Evolutionary conservation across 345 rosid genomes (phyloP).

Genomic region (Acer yangbiense): DNA sequence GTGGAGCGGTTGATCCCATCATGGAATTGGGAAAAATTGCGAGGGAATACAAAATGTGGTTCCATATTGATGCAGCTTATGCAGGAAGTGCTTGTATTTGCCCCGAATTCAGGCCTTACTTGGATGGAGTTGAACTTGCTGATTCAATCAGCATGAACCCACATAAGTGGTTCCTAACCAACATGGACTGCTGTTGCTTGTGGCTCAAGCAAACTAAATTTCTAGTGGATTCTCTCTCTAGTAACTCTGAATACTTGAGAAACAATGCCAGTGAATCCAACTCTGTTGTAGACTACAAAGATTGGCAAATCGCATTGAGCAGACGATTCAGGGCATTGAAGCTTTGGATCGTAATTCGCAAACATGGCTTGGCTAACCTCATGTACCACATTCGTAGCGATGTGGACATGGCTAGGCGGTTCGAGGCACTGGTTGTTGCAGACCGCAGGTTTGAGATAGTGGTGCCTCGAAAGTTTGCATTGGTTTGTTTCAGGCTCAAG

Average conservation of each 20-base stretch:
- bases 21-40: constrained; percentile 26
- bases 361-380: constrained; percentile 29
- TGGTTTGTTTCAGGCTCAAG: constrained; percentile 43
- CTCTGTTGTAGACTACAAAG: constrained; percentile 30
- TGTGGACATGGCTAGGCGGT: constrained; percentile 26
- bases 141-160: constrained; percentile 2
- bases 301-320: constrained; percentile 36
- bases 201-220: too few species aligned
- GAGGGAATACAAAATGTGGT: constrained; percentile 24
- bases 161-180: too few species aligned
- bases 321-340: constrained; percentile 36
- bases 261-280: constrained; percentile 21
- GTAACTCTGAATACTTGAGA: constrained; percentile 11
- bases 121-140: constrained; percentile 25
- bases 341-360: constrained; percentile 41
- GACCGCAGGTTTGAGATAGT: constrained; percentile 32
- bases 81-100: constrained; percentile 37
- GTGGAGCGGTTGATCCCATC: constrained; percentile 34
- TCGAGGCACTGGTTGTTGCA: constrained; percentile 30
- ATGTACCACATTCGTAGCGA: constrained; percentile 28
- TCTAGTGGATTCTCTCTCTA: neutral
- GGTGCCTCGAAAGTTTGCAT: constrained; percentile 32
- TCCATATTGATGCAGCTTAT: constrained; percentile 41
- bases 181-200: too few species aligned
- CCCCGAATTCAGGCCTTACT: constrained; percentile 31